Evolutionary conservation across 176 grass and related monocot species (phyloP), one percentile per base, ranked within the genome.

Genomic region (Oryza nivara): DNA sequence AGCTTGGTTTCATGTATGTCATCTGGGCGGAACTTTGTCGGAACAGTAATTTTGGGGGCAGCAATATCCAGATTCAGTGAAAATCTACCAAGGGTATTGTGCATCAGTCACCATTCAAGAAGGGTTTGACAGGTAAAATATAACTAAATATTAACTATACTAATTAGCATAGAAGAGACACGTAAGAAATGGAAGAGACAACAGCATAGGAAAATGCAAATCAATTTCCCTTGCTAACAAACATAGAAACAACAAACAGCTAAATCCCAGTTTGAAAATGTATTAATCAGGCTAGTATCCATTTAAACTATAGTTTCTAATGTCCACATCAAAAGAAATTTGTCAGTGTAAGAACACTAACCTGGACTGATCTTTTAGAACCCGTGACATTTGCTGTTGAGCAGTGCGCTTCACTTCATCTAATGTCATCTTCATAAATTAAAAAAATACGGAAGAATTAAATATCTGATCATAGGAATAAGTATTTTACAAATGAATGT

Each of bases 31-130:
- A 98, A 98, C 73, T 93, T 98, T 67, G 86, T 90, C 38, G 96
- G 96, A 76, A 98, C 86, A 30, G 92, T 95, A 84, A 98, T 92
- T 90, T 98, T 98, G 66, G 96, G 96, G 81, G 92, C 96, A 90
- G 96, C 96, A 74, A 98, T 98, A 75, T 98, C 96, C 80, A 98
- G 90, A 86, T 98, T 90, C 76, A 98, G 82, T 78, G 91, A 93
- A 89, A 98, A 98, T 89, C 95, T 97, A 82, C 48, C 48, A 65
- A 85, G 17, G 44, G 78, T 75, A 34, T 65, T 76, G 20, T 26
- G 19, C 38, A 74, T 78, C 52, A 76, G 30, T 61, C 17, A 72
- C 61, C 34, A 17, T 68, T 40, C 22, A 83, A 80, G 74, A 77
- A 77, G 48, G 47, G 5, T 30, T 34, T 46, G 66, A 72, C 19